These are phyloP conservation scores for Diplodia scrobiculata DNA, from an alignment of 2,329 filamentous ascomycete species.

Conservation along the genomic window DNA sequence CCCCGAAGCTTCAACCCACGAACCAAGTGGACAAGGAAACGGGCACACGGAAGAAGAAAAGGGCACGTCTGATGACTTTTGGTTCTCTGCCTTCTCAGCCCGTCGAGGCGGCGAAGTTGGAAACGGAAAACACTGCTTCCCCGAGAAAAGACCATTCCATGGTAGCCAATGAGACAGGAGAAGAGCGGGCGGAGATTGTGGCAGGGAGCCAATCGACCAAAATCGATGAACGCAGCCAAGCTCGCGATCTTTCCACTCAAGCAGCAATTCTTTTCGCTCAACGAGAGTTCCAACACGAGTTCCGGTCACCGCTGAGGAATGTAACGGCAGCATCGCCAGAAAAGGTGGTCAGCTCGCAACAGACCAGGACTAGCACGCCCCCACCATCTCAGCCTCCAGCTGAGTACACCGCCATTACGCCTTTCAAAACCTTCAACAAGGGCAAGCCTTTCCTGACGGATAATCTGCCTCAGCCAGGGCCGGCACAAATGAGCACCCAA, in stretches of 20 bases:
- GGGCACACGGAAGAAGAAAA: not conserved
- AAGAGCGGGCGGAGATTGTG: too few species aligned
- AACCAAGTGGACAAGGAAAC: not conserved
- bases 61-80: slow-evolving; percentile 36
- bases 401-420: slow-evolving; percentile 27
- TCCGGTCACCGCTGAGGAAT: slow-evolving; percentile 23
- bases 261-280: slow-evolving; percentile 42
- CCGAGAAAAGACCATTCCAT: not conserved
- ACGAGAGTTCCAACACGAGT: slow-evolving; percentile 40
- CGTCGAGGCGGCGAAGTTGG: not conserved
- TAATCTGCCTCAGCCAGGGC: slow-evolving; percentile 33
- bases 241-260: slow-evolving; percentile 41
- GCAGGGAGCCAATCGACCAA: not conserved
- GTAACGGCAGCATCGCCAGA: not conserved
- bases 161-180: not conserved
- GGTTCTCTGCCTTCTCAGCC: not conserved
- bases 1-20: not conserved
- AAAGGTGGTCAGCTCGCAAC: not conserved
- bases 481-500: slow-evolving; percentile 47
- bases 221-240: not conserved
- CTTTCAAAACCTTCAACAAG: slow-evolving; percentile 32
- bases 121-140: too few species aligned
- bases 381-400: not conserved
- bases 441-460: slow-evolving; percentile 31
- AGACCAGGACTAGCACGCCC: not conserved